Evolutionary conservation across 23 red algal species (phyloP), one percentile per base, ranked within the genome.

Genomic region (Gracilariopsis chorda): DNA sequence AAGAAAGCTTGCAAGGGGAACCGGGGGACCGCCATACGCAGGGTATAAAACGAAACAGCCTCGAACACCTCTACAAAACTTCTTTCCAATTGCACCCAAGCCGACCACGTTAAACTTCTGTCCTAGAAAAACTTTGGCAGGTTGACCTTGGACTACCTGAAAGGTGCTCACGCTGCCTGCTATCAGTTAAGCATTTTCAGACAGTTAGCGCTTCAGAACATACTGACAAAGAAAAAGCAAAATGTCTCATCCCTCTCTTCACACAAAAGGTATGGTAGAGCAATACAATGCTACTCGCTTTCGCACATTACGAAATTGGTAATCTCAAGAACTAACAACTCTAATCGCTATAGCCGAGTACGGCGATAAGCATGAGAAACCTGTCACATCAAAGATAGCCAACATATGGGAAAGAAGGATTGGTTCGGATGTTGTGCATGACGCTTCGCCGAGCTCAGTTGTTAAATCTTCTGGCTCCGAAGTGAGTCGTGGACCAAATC

Each of bases 331-430:
- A 40, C 62, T 68, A 68, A 68, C 62, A 39, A 68, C 20, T 19
- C 17, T 19, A 40, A 39, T 68, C 62, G 62, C 53, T 84, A 12
- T 28, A 84, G 80, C 34, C 43, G 80, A 84, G 23, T 84, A 84
- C 48, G 37, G 36, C 7, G 59, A 84, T 37, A 84, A 68, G 59
- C 80, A 68, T 46, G 53, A 83, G 37, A 63, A 32, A 20, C 34
- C 63, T 24, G n/a, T 84, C 35, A 58, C 80, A 20, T 27, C 59
- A 46, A 84, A 84, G 59, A 84, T 84, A 58, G 80, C 80, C 17
- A 84, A 84, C 43, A 21, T 84, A 29, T 84, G 80, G 80, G 80
- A 84, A 39, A 33, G 67, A 45, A 67, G 59, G 28, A 84, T 84
- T 11, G 80, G 80, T 6, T 63, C 52, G 30, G 80, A 59, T 47